Conservation (phyloP, 2,329 filamentous ascomycete species). For the Nemania bipapillata region DNA sequence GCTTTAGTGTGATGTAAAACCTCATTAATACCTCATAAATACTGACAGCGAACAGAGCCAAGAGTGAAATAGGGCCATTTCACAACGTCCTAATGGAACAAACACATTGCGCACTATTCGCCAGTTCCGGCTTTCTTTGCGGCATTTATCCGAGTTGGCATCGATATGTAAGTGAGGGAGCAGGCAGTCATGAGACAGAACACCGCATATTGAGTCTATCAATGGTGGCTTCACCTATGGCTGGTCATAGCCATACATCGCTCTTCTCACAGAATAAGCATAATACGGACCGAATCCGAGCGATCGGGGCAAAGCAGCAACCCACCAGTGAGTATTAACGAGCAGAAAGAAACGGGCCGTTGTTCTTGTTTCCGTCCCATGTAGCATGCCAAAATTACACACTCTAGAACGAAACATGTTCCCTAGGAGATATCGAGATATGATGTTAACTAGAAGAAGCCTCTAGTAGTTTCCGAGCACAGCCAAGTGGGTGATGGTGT, state of each 20-base stretch:
- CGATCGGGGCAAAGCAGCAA: background rate
- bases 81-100: background rate
- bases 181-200: background rate
- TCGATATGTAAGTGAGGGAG: background rate
- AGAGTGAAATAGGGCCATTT: background rate
- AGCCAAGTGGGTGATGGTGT: background rate
- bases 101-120: background rate
- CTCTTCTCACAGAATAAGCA: background rate
- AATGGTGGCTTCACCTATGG: background rate
- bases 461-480: background rate
- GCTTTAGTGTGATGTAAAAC: conserved; percentile 4
- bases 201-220: background rate
- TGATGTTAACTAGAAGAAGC: background rate
- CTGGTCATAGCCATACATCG: background rate
- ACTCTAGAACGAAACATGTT: background rate
- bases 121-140: background rate
- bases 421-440: background rate
- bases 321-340: background rate
- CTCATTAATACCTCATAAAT: background rate
- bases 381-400: background rate
- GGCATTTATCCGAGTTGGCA: background rate
- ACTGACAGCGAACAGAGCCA: background rate
- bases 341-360: conserved; percentile 22
- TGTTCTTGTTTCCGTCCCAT: background rate
- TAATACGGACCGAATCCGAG: conserved; percentile 26